These are phyloP conservation scores for Colletotrichum lindemuthianum DNA, from an alignment of 2,329 filamentous ascomycete genomes.

Conservation along the genomic window DNA sequence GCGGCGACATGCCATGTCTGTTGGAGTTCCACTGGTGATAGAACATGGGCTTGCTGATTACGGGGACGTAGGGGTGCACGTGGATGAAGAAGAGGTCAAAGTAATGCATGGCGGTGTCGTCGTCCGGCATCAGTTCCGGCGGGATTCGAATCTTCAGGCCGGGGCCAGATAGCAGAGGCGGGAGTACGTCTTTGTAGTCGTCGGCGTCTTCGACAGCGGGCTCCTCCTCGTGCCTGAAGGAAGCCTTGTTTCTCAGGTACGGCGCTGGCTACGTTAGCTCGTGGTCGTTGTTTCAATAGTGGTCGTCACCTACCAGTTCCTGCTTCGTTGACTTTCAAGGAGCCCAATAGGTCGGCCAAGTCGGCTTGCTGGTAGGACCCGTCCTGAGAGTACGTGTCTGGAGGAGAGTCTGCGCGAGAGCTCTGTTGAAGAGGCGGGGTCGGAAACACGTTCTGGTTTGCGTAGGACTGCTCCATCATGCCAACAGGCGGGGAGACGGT, in stretches of 20 bases:
- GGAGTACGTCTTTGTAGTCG: constrained; percentile 77
- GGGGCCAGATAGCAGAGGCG: constrained; percentile 72
- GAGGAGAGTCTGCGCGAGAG: constrained; percentile 53
- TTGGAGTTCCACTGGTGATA: constrained; percentile 91
- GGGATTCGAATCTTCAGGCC: constrained; percentile 88
- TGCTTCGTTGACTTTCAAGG: constrained; percentile 85
- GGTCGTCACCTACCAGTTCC: constrained; percentile 76
- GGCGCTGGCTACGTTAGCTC: constrained; percentile 67
- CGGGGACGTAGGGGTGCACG: constrained; percentile 92
- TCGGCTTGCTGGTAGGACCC: constrained; percentile 73
- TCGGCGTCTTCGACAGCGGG: constrained; percentile 77
- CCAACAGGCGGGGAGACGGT: constrained; percentile 60
- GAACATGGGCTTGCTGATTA: constrained; percentile 83
- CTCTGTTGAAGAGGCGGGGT: constrained; percentile 61
- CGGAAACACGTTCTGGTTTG: constrained; percentile 61
- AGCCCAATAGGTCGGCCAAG: constrained; percentile 83
- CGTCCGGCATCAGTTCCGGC: constrained; percentile 90
- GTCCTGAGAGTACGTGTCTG: constrained; percentile 67
- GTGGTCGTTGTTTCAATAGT: not conserved
- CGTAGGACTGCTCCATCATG: constrained; percentile 63
- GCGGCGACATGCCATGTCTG: constrained; percentile 84
- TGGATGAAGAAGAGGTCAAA: constrained; percentile 92
- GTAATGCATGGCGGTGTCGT: constrained; percentile 82
- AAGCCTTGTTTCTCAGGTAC: constrained; percentile 77
- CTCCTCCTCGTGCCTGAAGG: constrained; percentile 62